These are phyloP conservation scores for Pleurotus cornucopiae DNA, from an alignment of 768 basidiomycete genomes.

Conservation along the genomic window DNA sequence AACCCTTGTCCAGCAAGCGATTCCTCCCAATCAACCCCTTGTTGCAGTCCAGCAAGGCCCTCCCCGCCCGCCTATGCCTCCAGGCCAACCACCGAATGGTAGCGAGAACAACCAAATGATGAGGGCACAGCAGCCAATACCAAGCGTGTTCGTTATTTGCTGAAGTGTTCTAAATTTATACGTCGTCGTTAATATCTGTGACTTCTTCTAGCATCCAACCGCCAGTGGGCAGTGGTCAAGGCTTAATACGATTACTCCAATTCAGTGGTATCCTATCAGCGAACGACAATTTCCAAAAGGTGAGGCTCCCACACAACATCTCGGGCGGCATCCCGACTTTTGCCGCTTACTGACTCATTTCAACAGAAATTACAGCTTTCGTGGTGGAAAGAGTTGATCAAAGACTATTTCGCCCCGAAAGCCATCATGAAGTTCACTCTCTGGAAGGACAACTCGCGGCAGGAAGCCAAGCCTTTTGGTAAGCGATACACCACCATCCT, in stretches of 20 bases:
- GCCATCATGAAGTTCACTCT: slow-evolving; percentile 76
- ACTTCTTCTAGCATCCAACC: slow-evolving; percentile 12
- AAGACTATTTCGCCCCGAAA: slow-evolving; percentile 66
- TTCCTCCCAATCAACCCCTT: slow-evolving; percentile 16
- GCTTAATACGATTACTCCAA: slow-evolving; percentile 58
- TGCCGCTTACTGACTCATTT: neutral
- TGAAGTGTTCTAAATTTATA: neutral
- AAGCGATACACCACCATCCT: slow-evolving; percentile 20
- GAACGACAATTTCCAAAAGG: slow-evolving; percentile 39
- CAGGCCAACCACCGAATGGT: neutral
- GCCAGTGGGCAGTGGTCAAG: slow-evolving; percentile 55
- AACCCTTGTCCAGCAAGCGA: slow-evolving; percentile 11
- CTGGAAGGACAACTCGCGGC: slow-evolving; percentile 81
- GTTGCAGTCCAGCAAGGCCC: slow-evolving; percentile 13
- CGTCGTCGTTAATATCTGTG: neutral
- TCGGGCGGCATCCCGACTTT: neutral
- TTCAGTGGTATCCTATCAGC: slow-evolving; percentile 62
- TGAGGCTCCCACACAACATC: slow-evolving; percentile 24
- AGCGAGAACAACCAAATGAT: neutral
- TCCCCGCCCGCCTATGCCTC: slow-evolving; percentile 15
- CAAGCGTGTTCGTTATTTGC: neutral
- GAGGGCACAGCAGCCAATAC: neutral
- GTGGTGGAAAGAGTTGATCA: slow-evolving; percentile 65
- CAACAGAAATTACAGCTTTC: slow-evolving; percentile 56
- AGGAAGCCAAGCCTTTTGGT: slow-evolving; percentile 85